Evolutionary conservation across 2,329 filamentous ascomycete genomes (phyloP).

Genomic region (Colletotrichum gloeosporioides): DNA sequence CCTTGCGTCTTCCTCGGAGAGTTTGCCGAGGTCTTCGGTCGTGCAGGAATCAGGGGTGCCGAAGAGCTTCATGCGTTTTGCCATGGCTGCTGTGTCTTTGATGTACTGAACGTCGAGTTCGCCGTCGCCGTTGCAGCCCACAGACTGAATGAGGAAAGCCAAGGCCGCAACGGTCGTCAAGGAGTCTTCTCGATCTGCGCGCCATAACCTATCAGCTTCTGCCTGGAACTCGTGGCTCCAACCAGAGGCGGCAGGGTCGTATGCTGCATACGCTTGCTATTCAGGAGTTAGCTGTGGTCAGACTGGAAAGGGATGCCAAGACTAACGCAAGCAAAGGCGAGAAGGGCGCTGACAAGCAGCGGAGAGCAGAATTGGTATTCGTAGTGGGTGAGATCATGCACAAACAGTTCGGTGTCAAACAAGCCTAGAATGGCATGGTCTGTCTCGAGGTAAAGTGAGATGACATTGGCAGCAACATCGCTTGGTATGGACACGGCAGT

Average conservation of each 20-base stretch:
- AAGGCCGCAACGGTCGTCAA: constrained; percentile 4
- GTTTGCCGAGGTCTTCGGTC: not conserved
- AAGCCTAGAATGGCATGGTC: constrained; percentile 43
- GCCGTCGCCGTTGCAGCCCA: constrained; percentile 15
- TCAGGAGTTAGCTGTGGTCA: not conserved
- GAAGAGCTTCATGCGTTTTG: constrained; percentile 11
- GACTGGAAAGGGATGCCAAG: not conserved
- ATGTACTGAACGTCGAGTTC: constrained; percentile 13
- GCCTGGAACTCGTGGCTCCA: constrained; percentile 16
- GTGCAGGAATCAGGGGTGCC: constrained; percentile 11
- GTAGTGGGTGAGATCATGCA: constrained; percentile 33
- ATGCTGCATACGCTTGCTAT: constrained; percentile 11
- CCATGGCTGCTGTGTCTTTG: constrained; percentile 13
- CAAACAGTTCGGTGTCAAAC: constrained; percentile 38
- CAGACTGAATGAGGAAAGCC: constrained; percentile 9
- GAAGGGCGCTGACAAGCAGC: constrained; percentile 39
- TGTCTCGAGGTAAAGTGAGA: constrained; percentile 41
- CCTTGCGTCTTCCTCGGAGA: not conserved
- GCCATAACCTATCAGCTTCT: constrained; percentile 12
- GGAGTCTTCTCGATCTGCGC: constrained; percentile 5
- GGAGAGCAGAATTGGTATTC: constrained; percentile 34
- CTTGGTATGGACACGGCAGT: constrained; percentile 35
- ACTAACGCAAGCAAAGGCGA: constrained; percentile 40
- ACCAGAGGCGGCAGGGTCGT: constrained; percentile 3
- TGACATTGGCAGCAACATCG: constrained; percentile 32